Base-by-base conservation (phyloP, 805 yeast genomes). In the Suhomyces vadensis region DNA sequence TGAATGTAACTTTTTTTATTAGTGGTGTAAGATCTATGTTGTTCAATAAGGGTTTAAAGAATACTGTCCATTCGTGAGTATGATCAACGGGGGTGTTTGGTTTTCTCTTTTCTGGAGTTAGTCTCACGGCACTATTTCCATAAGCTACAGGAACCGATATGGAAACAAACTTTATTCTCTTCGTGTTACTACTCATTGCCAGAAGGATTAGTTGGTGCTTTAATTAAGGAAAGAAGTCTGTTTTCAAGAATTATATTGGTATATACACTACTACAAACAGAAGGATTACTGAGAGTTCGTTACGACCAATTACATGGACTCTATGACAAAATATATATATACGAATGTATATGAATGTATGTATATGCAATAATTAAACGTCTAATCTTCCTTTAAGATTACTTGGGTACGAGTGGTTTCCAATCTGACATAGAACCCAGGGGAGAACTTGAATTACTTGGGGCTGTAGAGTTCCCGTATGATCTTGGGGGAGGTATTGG, bases 51-150 rank as follows among this genome's bases (percentile, higher is more conserved):
- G 97, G 96, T 49, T 90, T 55, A 81, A 94, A 83, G 58, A 90
- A 94, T 6, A 94, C 87, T 3, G 97, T 91, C 99, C 99, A 94
- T 41, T 81, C 75, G 64, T 94, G 99, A 2, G 98, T 89, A 58
- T 94, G 99, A 55, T 92, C 97, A 0, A 75, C 74, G 2, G 97
- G 96, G 0, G 90, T 83, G 66, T 5, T 85, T 79, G 55, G 55
- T 13, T 60, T 58, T 17, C 62, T 50, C 78, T 74, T 42, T 69
- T 77, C 54, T 47, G 65, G 31, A 65, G 75, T 24, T 33, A 88
- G 65, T 26, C 87, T 89, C 19, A 75, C 75, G 0, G 96, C 95
- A 2, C 79, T 74, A 63, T 89, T 89, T 5, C 97, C 97, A 57
- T 85, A 87, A 23, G 85, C 63, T 17, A 89, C 79, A 2, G 97